These are phyloP conservation scores for Coemansia sp. DNA, from an alignment of 192 early-diverging fungal species.

Conservation along the genomic window DNA sequence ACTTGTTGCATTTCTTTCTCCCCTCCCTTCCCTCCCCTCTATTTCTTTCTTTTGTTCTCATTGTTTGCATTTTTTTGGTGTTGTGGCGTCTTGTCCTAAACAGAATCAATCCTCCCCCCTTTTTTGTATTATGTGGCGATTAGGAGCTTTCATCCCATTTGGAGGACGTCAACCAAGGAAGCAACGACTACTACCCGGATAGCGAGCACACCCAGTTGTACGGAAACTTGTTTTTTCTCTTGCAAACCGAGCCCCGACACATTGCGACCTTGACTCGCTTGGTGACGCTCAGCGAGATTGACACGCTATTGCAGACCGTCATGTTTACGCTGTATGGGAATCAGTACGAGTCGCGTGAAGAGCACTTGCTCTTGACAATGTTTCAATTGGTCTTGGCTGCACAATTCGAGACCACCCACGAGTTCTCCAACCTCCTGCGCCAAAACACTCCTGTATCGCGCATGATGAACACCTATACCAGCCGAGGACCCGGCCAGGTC, in stretches of 20 bases:
- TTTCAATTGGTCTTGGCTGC: constrained; percentile 90
- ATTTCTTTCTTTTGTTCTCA: neutral
- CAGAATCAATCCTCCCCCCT: neutral
- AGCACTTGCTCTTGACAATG: constrained; percentile 92
- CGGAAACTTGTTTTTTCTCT: constrained; percentile 88
- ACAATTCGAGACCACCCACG: constrained; percentile 90
- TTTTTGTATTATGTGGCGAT: neutral
- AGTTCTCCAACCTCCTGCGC: constrained; percentile 83
- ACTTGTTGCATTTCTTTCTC: neutral
- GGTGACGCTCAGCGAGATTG: constrained; percentile 86
- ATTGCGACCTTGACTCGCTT: constrained; percentile 82
- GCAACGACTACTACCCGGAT: constrained; percentile 64
- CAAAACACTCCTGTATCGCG: constrained; percentile 96
- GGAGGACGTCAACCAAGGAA: constrained; percentile 48
- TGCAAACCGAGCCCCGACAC: constrained; percentile 88
- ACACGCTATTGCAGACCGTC: constrained; percentile 89
- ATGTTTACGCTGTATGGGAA: constrained; percentile 97
- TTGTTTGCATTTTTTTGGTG: neutral
- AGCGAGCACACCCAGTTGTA: constrained; percentile 81
- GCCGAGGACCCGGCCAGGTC: constrained; percentile 88
- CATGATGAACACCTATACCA: constrained; percentile 97
- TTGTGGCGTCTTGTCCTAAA: no score
- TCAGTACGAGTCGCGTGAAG: constrained; percentile 95
- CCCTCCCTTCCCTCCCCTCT: constrained; percentile 1
- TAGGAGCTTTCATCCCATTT: constrained; percentile 50